phyloP scores from a whole-genome alignment of 2,329 filamentous ascomycete genomes.

The Hypocreales sp. region DNA sequence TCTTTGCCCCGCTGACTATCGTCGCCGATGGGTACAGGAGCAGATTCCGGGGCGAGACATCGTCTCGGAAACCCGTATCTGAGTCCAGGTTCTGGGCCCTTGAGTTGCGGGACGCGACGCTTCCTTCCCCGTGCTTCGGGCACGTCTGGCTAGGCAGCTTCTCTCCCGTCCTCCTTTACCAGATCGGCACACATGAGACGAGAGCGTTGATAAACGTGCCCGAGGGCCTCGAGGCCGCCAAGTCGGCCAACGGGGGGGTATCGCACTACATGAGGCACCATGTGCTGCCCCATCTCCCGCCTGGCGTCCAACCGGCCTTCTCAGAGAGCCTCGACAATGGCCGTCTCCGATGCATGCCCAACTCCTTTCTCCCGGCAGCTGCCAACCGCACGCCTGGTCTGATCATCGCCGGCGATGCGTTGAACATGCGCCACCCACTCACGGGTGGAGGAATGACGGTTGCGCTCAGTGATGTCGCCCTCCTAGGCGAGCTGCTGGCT shows the following conservation, averaged over 20 bases:
- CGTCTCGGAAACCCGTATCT: conserved; percentile 41
- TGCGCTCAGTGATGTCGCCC: conserved; percentile 78
- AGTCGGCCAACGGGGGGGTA: conserved; percentile 62
- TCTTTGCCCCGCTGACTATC: conserved; percentile 79
- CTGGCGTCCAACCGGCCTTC: conserved; percentile 57
- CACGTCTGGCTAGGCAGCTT: conserved; percentile 75
- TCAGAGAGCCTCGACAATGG: conserved; percentile 61
- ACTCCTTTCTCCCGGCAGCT: conserved; percentile 75
- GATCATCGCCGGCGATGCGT: conserved; percentile 77
- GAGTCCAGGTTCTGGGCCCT: conserved; percentile 87
- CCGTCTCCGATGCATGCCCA: conserved; percentile 75
- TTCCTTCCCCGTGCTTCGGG: conserved; percentile 62
- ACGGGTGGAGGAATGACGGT: conserved; percentile 98
- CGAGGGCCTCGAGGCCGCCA: conserved; percentile 57
- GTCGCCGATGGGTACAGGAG: conserved; percentile 83
- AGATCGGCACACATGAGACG: conserved; percentile 92
- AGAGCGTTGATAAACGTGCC: conserved; percentile 82
- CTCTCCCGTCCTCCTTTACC: conserved; percentile 76
- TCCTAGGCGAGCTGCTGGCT: conserved; percentile 59
- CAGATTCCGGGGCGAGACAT: conserved; percentile 78
- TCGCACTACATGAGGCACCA: conserved; percentile 68
- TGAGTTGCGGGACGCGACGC: conserved; percentile 73
- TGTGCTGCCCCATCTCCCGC: conserved; percentile 65
- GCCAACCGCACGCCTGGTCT: conserved; percentile 44
- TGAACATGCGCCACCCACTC: conserved; percentile 98